Evolutionary conservation across 768 basidiomycete species (phyloP), one percentile per base, ranked within the genome.

Genomic region (Cystobasidium ongulense): DNA sequence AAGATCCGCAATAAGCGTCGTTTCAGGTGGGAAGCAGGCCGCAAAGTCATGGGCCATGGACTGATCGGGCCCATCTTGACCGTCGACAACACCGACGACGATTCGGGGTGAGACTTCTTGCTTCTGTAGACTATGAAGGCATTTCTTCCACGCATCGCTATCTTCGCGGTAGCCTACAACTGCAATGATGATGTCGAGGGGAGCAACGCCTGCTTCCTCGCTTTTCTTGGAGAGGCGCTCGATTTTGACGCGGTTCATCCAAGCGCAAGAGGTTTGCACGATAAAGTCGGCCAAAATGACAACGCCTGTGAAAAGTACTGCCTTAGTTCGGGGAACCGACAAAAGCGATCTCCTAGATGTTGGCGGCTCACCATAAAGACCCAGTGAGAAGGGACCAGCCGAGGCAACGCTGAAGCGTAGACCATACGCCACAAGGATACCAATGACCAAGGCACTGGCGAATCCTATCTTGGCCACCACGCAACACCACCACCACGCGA

Each of bases 91-190:
- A 15, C 59, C 59, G 38, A 62, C 59, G 23, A 62, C 27, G 33
- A 35, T 62, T 3, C 38, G 4, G 21, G 38, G 59, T 3, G 15
- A 15, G 59, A 35, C 31, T 62, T 62, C 59, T 62, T 62, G 59
- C 33, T 35, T 39, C 59, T 62, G 59, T 23, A 62, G 59, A 23
- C 59, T 62, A 13, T 62, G 31, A 13, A 62, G 23, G 59, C 59
- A 62, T 35, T 33, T 39, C n/a, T 35, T 62, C 59, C 59, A 62
- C 8, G 59, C 59, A 4, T 62, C 59, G 17, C 38, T 39, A 62
- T 62, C 59, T 23, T 62, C 59, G 31, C 59, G 31, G n/a, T 62
- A 62, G 59, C 59, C 59, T 7, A 62, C 59, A 39, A 62, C 59
- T 18, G 59, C 59, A 25, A 62, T 62, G 59, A 33, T 39, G 59